Percentiles rank a stretch among this genome's conserved stretches.
phyloP scores from a whole-genome alignment of 2,329 filamentous ascomycete genomes.

The Endoconidiophora polonica region DNA sequence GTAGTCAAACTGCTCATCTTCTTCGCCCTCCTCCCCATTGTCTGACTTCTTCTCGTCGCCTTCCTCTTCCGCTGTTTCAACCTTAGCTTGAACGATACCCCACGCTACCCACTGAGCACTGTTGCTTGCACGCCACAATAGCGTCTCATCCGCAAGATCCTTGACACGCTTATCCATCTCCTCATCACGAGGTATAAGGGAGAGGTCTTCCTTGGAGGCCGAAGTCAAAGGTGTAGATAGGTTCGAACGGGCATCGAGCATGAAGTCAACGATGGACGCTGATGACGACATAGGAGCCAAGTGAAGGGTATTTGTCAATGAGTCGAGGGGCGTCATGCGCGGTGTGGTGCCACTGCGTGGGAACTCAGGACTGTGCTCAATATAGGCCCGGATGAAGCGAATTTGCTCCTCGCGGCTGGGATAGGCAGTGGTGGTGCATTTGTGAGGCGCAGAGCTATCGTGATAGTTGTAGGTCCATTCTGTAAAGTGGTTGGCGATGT shows the following conservation, averaged over 20 bases:
- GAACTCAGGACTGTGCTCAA: slow-evolving; percentile 61
- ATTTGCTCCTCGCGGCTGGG: slow-evolving; percentile 67
- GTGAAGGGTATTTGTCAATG: slow-evolving; percentile 23
- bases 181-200: slow-evolving; percentile 37
- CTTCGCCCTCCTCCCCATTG: slow-evolving; percentile 23
- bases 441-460: slow-evolving; percentile 44
- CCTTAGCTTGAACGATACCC: slow-evolving; percentile 89
- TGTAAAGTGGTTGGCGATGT: slow-evolving; percentile 96
- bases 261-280: slow-evolving; percentile 51
- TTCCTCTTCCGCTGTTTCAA: slow-evolving; percentile 24
- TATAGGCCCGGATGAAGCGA: slow-evolving; percentile 72
- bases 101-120: slow-evolving; percentile 86
- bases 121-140: slow-evolving; percentile 75
- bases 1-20: slow-evolving; percentile 71
- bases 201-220: slow-evolving; percentile 34
- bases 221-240: slow-evolving; percentile 18
- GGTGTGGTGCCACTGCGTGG: slow-evolving; percentile 36
- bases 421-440: slow-evolving; percentile 53
- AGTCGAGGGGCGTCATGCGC: slow-evolving; percentile 28
- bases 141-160: slow-evolving; percentile 59
- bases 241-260: slow-evolving; percentile 58
- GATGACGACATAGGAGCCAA: slow-evolving; percentile 24
- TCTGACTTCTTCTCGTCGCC: slow-evolving; percentile 12
- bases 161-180: slow-evolving; percentile 50
- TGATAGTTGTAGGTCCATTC: slow-evolving; percentile 99